phyloP scores from a whole-genome alignment of 768 basidiomycete species.

The Phlebiopsis gigantea region DNA sequence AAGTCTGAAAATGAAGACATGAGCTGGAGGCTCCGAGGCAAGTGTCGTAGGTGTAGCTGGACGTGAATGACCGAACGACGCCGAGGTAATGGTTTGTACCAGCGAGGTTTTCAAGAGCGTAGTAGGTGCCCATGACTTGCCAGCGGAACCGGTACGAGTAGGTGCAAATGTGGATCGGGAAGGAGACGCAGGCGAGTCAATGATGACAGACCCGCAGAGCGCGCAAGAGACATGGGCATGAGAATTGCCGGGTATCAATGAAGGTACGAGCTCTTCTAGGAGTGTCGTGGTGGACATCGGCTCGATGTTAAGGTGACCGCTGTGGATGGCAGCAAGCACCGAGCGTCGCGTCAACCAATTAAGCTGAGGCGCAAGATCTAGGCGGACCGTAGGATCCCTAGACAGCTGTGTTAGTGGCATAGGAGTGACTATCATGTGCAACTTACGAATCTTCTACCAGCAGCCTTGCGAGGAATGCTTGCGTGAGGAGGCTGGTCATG shows the following conservation, averaged over 20 bases:
- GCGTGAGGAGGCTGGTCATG: slow-evolving; percentile 67
- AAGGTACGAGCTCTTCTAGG: slow-evolving; percentile 47
- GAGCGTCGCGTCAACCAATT: slow-evolving; percentile 91
- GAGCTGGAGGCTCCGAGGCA: slow-evolving; percentile 27
- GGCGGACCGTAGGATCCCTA: slow-evolving; percentile 87
- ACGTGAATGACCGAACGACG: slow-evolving; percentile 8
- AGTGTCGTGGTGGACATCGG: slow-evolving; percentile 65
- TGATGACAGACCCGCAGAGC: slow-evolving; percentile 65
- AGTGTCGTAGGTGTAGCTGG: slow-evolving; percentile 30
- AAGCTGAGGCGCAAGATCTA: slow-evolving; percentile 90
- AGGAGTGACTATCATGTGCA: not conserved
- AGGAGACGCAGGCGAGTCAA: slow-evolving; percentile 26
- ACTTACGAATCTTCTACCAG: slow-evolving; percentile 83
- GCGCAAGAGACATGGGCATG: slow-evolving; percentile 64
- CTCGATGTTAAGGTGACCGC: slow-evolving; percentile 83
- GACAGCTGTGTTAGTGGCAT: slow-evolving; percentile 14
- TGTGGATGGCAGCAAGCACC: slow-evolving; percentile 79
- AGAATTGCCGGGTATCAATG: slow-evolving; percentile 38
- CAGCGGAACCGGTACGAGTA: slow-evolving; percentile 19
- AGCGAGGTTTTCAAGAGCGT: slow-evolving; percentile 55
- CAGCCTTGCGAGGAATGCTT: slow-evolving; percentile 76
- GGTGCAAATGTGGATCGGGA: slow-evolving; percentile 32
- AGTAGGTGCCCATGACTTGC: slow-evolving; percentile 41
- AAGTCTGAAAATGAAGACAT: slow-evolving; percentile 70
- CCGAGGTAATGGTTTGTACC: slow-evolving; percentile 26